Evolutionary conservation across 768 basidiomycete genomes (phyloP).

Genomic region (Mycena chlorophos): DNA sequence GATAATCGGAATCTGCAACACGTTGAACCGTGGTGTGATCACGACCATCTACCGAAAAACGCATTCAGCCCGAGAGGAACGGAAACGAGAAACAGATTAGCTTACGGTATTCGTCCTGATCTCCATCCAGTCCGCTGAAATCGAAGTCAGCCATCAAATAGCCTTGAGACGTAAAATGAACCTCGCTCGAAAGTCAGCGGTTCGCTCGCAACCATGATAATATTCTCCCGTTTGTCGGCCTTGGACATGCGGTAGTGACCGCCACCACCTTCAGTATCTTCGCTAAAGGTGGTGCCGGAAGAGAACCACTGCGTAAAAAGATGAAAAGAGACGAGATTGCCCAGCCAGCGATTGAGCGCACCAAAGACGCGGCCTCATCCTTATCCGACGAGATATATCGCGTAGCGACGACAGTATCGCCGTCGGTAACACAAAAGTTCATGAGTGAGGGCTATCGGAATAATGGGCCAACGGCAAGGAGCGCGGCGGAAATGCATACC

Average conservation of each 20-base stretch:
- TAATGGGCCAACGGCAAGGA: neutral
- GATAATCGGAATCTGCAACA: constrained; percentile 90
- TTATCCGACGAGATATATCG: constrained; percentile 91
- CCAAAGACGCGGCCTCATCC: constrained; percentile 91
- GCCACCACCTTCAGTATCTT: constrained; percentile 84
- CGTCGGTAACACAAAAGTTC: constrained; percentile 98
- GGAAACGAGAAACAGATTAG: neutral
- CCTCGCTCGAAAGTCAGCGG: constrained; percentile 96
- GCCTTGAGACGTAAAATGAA: constrained; percentile 27
- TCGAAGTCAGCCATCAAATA: constrained; percentile 2
- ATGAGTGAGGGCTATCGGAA: constrained; percentile 71
- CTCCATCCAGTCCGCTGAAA: constrained; percentile 95
- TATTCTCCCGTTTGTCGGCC: constrained; percentile 92
- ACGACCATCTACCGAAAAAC: constrained; percentile 70
- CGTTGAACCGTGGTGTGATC: constrained; percentile 93
- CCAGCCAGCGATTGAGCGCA: constrained; percentile 31
- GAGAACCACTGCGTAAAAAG: constrained; percentile 74
- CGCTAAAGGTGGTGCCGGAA: constrained; percentile 91
- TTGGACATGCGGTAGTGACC: constrained; percentile 96
- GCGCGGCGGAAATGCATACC: constrained; percentile 37
- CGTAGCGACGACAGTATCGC: constrained; percentile 89
- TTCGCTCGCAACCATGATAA: constrained; percentile 93
- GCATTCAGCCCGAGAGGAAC: neutral
- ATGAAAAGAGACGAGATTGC: constrained; percentile 1
- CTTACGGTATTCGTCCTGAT: constrained; percentile 75